Percentiles rank a stretch among this genome's conserved stretches.
phyloP scores from a whole-genome alignment of 305 asterid species.

The Plantago lanceolata region DNA sequence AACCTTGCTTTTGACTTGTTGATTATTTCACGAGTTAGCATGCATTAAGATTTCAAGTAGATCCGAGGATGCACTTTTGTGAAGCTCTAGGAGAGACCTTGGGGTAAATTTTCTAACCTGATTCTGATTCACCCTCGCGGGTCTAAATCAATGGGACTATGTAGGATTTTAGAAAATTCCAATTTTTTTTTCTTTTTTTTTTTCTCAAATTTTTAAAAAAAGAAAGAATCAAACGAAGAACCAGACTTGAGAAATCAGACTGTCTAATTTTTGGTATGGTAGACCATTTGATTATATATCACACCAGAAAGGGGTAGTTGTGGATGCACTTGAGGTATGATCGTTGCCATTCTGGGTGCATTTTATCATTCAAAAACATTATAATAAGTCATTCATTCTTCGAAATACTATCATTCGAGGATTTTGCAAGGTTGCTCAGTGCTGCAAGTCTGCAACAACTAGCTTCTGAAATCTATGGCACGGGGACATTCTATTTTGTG shows the following conservation, averaged over 20 bases:
- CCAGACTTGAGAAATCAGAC: neutral
- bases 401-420: neutral
- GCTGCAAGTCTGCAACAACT: neutral
- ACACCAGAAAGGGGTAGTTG: neutral
- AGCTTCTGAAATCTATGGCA: neutral
- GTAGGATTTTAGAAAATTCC: conserved; percentile 17
- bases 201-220: too few relatives aligned
- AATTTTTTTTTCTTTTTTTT: too few relatives aligned
- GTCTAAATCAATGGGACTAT: conserved; percentile 16
- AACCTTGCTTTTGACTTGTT: conserved; percentile 40
- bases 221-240: neutral
- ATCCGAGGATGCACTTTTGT: conserved; percentile 36
- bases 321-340: too few relatives aligned
- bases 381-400: neutral
- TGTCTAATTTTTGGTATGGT: neutral
- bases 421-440: neutral
- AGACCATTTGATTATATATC: neutral
- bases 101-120: conserved; percentile 53
- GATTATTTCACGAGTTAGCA: conserved; percentile 40
- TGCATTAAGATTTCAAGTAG: conserved; percentile 44
- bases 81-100: conserved; percentile 29
- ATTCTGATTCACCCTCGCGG: conserved; percentile 24
- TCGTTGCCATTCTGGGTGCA: neutral
- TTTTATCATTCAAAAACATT: neutral
- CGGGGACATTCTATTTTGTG: neutral